Percentiles rank a stretch among this genome's conserved stretches.
phyloP scores from a whole-genome alignment of 768 basidiomycete genomes.

The Crepidotus variabilis region DNA sequence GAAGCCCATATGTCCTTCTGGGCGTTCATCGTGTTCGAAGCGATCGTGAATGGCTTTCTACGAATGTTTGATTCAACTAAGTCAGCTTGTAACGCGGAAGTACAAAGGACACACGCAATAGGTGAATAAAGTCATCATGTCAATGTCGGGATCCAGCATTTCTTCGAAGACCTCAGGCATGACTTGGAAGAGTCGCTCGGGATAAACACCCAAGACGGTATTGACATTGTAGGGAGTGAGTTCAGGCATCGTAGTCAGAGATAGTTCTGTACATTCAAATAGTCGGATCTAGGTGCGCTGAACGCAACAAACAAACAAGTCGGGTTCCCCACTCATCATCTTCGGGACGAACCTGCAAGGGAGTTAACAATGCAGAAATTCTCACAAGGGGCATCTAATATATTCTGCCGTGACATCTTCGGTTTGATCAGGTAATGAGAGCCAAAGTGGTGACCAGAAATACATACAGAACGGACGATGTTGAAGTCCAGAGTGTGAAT shows the following conservation, averaged over 20 bases:
- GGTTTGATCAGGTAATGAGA: no score
- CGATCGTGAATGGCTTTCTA: slow-evolving; percentile 2
- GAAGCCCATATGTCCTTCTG: slow-evolving; percentile 14
- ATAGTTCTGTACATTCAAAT: no score
- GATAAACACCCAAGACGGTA: slow-evolving; percentile 12
- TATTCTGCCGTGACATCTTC: no score
- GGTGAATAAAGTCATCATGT: slow-evolving; percentile 6
- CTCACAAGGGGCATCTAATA: no score
- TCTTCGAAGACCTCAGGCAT: slow-evolving; percentile 19
- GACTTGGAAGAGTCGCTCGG: slow-evolving; percentile 9
- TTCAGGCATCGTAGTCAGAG: no score
- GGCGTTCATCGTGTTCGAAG: slow-evolving; percentile 1
- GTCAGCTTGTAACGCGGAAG: not conserved
- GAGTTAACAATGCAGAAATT: no score
- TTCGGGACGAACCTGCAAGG: no score
- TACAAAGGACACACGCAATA: slow-evolving; percentile 1
- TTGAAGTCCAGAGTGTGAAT: slow-evolving; percentile 45
- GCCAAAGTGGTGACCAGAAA: not conserved
- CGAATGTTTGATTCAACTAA: not conserved
- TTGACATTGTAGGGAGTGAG: slow-evolving; percentile 16
- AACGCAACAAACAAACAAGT: no score
- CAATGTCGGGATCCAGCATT: slow-evolving; percentile 18
- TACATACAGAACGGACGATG: slow-evolving; percentile 38
- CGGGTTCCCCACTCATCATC: no score
- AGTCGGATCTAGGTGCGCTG: no score